phyloP scores from a whole-genome alignment of 345 rosid species.

The Aurinia saxatilis region DNA sequence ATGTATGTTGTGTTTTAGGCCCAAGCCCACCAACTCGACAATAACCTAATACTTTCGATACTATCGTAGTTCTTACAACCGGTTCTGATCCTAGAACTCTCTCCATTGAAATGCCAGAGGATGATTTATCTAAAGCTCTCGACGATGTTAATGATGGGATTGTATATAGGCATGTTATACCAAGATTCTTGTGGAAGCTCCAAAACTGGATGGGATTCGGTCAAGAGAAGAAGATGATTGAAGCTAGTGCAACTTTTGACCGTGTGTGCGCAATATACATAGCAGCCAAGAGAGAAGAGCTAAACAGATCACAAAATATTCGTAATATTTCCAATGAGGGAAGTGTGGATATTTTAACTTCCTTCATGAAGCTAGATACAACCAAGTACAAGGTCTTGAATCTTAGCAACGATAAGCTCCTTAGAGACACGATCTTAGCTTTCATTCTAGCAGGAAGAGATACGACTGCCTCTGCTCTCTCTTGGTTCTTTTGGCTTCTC shows the following conservation, averaged over 20 bases:
- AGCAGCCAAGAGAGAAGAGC: constrained; percentile 17
- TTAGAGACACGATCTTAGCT: constrained; percentile 34
- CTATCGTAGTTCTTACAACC: constrained; percentile 35
- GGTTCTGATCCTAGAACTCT: constrained; percentile 41
- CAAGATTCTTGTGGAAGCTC: constrained; percentile 35
- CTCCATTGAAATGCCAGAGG: constrained; percentile 28
- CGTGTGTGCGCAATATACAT: background rate
- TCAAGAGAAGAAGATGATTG: constrained; percentile 22
- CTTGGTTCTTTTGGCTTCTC: constrained; percentile 44
- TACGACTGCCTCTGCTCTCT: constrained; percentile 1
- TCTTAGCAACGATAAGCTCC: constrained; percentile 22
- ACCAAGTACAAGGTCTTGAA: background rate
- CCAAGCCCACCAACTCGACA: too few relatives aligned
- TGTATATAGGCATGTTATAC: background rate
- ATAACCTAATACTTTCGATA: background rate
- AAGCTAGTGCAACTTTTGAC: background rate
- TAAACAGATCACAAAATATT: background rate
- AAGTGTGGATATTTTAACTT: constrained; percentile 26
- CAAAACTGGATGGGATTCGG: constrained; percentile 30
- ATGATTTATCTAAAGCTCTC: constrained; percentile 34
- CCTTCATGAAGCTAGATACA: constrained; percentile 10
- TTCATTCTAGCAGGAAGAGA: constrained; percentile 38
- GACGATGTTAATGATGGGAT: constrained; percentile 22
- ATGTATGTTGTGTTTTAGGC: too few relatives aligned
- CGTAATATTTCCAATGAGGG: background rate